A percentile compares a stretch with the other conserved stretches of the same genome.
These are phyloP conservation scores for Glebionis coronaria DNA, from an alignment of 129 eudicot species.

Conservation along the genomic window DNA sequence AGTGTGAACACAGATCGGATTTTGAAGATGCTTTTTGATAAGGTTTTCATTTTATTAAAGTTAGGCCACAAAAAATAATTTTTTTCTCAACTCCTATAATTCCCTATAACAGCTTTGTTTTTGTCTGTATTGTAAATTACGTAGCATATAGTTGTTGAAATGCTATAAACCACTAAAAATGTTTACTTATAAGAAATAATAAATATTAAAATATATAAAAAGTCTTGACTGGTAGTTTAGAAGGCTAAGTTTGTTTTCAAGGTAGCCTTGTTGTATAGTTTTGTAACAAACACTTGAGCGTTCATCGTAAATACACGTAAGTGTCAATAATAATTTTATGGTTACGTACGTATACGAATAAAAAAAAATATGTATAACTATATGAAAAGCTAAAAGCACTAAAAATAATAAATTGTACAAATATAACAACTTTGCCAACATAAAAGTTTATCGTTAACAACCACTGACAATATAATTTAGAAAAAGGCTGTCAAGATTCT, in stretches of 20 bases:
- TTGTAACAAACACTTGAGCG: not conserved
- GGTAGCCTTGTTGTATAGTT: constrained; percentile 2
- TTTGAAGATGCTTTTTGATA: constrained; percentile 27
- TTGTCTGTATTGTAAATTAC: constrained; percentile 18
- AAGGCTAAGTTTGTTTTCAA: not conserved
- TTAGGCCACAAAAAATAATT: constrained; percentile 19
- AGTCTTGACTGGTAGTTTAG: not conserved
- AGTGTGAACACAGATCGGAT: constrained; percentile 24
- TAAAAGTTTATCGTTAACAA: no score
- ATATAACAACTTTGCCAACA: no score
- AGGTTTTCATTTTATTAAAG: constrained; percentile 20
- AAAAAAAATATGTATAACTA: no score
- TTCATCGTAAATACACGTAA: no score
- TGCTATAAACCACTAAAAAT: constrained; percentile 22
- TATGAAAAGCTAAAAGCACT: no score
- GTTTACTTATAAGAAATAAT: not conserved
- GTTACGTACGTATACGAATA: no score
- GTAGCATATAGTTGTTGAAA: not conserved
- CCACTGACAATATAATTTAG: no score
- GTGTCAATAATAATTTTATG: not conserved
- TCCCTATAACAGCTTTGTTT: not conserved
- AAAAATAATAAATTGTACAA: no score
- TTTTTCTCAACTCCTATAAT: not conserved
- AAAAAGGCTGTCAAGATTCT: no score
- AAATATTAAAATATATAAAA: no score